Evolutionary conservation across 2,329 filamentous ascomycete genomes (phyloP).

Genomic region (Tolypocladium ophioglossoides): DNA sequence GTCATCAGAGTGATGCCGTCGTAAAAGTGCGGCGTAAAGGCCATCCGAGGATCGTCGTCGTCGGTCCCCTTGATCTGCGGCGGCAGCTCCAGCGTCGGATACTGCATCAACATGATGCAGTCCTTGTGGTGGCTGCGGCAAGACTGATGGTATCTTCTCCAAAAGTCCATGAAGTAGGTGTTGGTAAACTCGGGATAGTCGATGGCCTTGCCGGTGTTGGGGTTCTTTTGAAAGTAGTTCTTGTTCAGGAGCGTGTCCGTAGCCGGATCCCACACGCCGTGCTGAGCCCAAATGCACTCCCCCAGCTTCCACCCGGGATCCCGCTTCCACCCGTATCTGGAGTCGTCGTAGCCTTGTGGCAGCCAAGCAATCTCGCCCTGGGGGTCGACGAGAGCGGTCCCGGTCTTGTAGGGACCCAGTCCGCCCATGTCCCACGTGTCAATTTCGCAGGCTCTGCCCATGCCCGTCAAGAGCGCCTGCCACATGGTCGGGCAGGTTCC

Average conservation of each 20-base stretch:
- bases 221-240: slow-evolving; percentile 79
- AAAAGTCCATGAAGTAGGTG: slow-evolving; percentile 82
- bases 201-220: slow-evolving; percentile 59
- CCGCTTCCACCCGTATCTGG: slow-evolving; percentile 80
- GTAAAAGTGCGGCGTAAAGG: slow-evolving; percentile 93
- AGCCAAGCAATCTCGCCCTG: slow-evolving; percentile 81
- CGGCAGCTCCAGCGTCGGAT: slow-evolving; percentile 83
- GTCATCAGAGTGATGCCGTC: slow-evolving; percentile 94
- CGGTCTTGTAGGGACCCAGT: slow-evolving; percentile 84
- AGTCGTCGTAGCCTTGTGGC: slow-evolving; percentile 71
- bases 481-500: slow-evolving; percentile 89
- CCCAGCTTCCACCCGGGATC: slow-evolving; percentile 84
- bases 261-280: slow-evolving; percentile 83
- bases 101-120: slow-evolving; percentile 83
- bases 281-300: slow-evolving; percentile 94
- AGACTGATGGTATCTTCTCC: slow-evolving; percentile 62
- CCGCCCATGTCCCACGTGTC: slow-evolving; percentile 90
- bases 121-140: slow-evolving; percentile 69
- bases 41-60: slow-evolving; percentile 83
- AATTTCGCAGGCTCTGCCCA: slow-evolving; percentile 80
- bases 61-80: slow-evolving; percentile 76
- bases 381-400: slow-evolving; percentile 73
- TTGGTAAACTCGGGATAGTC: slow-evolving; percentile 85
- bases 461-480: slow-evolving; percentile 87
- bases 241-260: slow-evolving; percentile 70